Conservation (phyloP, 176 grass and related monocot species). For the Oryza longistaminata region DNA sequence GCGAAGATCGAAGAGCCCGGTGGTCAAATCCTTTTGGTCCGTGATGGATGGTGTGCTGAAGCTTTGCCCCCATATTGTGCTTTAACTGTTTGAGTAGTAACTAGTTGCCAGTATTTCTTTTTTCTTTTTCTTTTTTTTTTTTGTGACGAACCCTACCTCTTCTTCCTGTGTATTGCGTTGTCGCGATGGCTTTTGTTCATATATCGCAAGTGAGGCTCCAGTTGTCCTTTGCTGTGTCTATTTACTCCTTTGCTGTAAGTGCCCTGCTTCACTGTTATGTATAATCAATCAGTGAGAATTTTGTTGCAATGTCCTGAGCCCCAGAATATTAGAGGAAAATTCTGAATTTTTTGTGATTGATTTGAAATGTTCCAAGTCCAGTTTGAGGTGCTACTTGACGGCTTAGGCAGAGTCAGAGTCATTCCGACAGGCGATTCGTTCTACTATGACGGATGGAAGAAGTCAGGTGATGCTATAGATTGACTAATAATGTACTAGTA, state of each 20-base stretch:
- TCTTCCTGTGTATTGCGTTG: constrained; percentile 19
- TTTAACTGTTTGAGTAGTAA: constrained; percentile 34
- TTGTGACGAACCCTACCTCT: constrained; percentile 22
- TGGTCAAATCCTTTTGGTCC: constrained; percentile 30
- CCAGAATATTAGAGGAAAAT: neutral
- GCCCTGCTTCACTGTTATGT: neutral
- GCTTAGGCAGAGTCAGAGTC: too few species aligned
- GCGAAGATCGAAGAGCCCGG: neutral
- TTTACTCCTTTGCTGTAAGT: neutral
- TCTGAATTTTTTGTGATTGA: too few species aligned
- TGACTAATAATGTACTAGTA: too few species aligned
- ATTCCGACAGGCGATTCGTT: too few species aligned
- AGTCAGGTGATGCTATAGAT: too few species aligned
- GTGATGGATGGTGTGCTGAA: constrained; percentile 31
- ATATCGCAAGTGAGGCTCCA: constrained; percentile 19
- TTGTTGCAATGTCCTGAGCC: neutral
- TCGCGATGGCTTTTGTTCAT: constrained; percentile 47
- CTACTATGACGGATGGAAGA: too few species aligned
- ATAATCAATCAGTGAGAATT: neutral
- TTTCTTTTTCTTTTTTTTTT: neutral
- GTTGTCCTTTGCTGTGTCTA: neutral
- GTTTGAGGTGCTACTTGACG: too few species aligned
- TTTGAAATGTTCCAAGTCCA: too few species aligned
- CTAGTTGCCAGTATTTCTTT: constrained; percentile 26
- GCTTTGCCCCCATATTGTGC: constrained; percentile 23